phyloP scores from a whole-genome alignment of 306 rosid species.

The Albizia julibrissin region DNA sequence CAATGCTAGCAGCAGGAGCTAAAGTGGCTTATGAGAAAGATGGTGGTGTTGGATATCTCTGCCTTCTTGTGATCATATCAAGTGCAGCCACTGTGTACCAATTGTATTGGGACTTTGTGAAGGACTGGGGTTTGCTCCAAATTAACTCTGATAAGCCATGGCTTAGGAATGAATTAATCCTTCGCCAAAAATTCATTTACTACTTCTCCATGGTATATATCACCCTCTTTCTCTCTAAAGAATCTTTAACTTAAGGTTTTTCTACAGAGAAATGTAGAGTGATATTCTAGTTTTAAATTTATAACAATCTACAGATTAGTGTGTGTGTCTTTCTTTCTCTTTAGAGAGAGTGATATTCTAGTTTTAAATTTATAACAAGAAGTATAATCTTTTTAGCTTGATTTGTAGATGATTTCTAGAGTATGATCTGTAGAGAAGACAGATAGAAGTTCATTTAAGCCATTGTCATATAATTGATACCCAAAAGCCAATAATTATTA shows the following conservation, averaged over 20 bases:
- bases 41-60: constrained; percentile 65
- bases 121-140: constrained; percentile 99
- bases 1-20: constrained; percentile 97
- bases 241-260: not conserved
- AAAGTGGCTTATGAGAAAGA: constrained; percentile 96
- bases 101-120: constrained; percentile 99
- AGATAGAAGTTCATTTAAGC: not conserved
- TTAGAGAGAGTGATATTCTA: not conserved
- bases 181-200: constrained; percentile 75
- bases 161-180: constrained; percentile 95
- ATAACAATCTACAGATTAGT: not conserved
- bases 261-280: not conserved
- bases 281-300: too few species aligned
- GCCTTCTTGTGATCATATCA: constrained; percentile 84
- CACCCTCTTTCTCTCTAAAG: constrained; percentile 14
- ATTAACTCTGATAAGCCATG: constrained; percentile 87
- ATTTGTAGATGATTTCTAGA: not conserved
- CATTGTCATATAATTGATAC: constrained; percentile 25
- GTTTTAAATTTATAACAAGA: not conserved
- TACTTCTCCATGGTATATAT: constrained; percentile 87
- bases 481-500: not conserved
- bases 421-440: not conserved
- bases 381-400: not conserved
- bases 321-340: not conserved
- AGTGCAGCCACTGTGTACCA: constrained; percentile 92